Evolutionary conservation across 768 basidiomycete species (phyloP), one percentile per base, ranked within the genome.

Genomic region (Mrakia blollopis): DNA sequence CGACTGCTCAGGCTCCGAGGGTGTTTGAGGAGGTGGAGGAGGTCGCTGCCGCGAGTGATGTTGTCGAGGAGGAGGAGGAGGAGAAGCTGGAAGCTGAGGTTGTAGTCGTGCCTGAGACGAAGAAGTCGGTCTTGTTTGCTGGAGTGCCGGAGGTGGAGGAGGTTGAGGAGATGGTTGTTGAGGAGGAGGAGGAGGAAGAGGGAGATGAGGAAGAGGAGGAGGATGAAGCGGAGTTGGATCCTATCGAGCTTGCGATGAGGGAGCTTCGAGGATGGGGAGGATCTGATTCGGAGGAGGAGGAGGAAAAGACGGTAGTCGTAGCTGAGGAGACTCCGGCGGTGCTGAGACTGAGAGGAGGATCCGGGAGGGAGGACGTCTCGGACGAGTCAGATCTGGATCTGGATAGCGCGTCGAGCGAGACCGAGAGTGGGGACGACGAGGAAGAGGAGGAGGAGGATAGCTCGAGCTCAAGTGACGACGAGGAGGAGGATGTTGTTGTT

Each of bases 251-350:
- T 4, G 77, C 77, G 14, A 70, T 78, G 73, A 69, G 63, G 60
- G 77, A 78, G 47, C 73, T 78, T 25, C 61, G 76, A 54, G 76
- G 65, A 10, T 77, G 76, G 76, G 76, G 65, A 52, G 69, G 47
- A n/a, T 68, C 65, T 16, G 68, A 35, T 11, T 39, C 73, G 23
- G 61, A 72, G 30, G 72, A 77, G 32, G 57, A 57, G 18, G 57
- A 72, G 62, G 50, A 52, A 5, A 35, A 61, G 11, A 41, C 47
- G 2, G 70, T 60, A 35, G 68, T 57, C n/a, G 54, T 60, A 1
- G 44, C 44, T 13, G 62, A 74, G n/a, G 75, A 71, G 37, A 63
- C 52, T 8, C 67, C 39, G 10, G 50, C 10, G n/a, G 75, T 62
- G 28, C 23, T 76, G 52, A 50, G 75, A 9, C 39, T 76, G 60